These are phyloP conservation scores for Glycine soja DNA, from an alignment of 306 rosid genomes.

Conservation along the genomic window DNA sequence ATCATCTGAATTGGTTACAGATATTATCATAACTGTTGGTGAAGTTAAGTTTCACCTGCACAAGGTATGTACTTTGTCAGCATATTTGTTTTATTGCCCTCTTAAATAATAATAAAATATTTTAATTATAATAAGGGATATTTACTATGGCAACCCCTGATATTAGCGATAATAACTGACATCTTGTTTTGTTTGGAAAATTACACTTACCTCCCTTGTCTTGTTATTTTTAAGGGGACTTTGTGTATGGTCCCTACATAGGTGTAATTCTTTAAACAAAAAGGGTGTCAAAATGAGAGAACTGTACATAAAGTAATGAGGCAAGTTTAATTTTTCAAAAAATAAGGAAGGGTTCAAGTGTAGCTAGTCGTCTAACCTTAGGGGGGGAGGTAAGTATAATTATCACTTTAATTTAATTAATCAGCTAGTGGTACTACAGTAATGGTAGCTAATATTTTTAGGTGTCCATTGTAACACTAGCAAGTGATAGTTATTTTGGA, in stretches of 20 bases:
- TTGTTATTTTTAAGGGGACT: neutral
- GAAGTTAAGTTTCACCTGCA: constrained; percentile 90
- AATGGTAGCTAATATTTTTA: neutral
- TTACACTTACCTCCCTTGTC: neutral
- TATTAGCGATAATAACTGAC: neutral
- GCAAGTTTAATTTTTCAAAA: no score
- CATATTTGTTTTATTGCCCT: constrained; percentile 7
- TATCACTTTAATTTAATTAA: neutral
- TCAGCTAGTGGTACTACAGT: neutral
- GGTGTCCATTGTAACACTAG: neutral
- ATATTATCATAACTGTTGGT: constrained; percentile 71
- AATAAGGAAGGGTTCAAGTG: neutral
- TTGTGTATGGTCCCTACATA: neutral
- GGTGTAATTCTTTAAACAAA: neutral
- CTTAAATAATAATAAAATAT: constrained; percentile 1
- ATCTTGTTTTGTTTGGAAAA: neutral
- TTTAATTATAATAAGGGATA: neutral
- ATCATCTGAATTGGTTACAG: constrained; percentile 86
- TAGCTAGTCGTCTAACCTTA: neutral
- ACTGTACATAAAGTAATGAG: neutral
- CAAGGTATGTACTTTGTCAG: constrained; percentile 62
- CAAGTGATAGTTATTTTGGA: constrained; percentile 10
- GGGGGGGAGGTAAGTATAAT: neutral
- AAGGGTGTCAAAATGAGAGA: neutral
- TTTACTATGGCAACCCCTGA: neutral